Base-by-base conservation (phyloP, 75 land plant species). In the Selaginella tamariscina region DNA sequence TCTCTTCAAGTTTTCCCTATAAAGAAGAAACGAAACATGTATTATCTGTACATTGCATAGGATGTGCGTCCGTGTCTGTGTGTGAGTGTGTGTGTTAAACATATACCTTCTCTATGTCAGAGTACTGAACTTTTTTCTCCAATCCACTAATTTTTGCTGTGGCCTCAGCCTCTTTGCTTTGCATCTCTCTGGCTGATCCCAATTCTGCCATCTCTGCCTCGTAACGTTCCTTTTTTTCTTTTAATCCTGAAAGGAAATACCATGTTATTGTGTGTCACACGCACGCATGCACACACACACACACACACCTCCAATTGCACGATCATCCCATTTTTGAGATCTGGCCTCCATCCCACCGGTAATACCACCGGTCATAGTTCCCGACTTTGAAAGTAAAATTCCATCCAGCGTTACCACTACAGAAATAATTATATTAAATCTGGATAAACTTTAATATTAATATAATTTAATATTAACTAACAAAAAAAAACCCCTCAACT, bases 331-430 rank as follows among this genome's bases (percentile, higher is more conserved):
- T 57, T 95, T 84, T 23, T 90, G 88, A 32, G 92, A 90, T 55
- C 92, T 80, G 54, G 99, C 91, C 80, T 95, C 99, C 97, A 95
- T 95, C 70, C 96, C 96, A 69, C 92, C 89, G 78, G 84, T 95
- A 24, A 88, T 77, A 56, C 99, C 99, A 63, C 99, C 99, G 77
- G 99, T 95, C 96, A 95, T 95, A 60, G 96, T 87, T 29, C 99
- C 99, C 63, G 99, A 72, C 66, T 95, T 95, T 68, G 99, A 80
- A 33, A 95, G 80, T 5, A 95, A 81, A 31, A 87, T 82, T 29
- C 99, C 99, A 85, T 95, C 99, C 30, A 76, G 72, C 1, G 96
- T 95, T 11, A 95, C 99, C 76, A 95, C 98, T 94, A 73, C 33
- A 65, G 2, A 54, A 30, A 30, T 28, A 11, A 57, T 1, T 27